A percentile compares a stretch with the other conserved stretches of the same genome.
phyloP scores from a whole-genome alignment of 352 stramenopile species.

The Globisporangium barbulae region DNA sequence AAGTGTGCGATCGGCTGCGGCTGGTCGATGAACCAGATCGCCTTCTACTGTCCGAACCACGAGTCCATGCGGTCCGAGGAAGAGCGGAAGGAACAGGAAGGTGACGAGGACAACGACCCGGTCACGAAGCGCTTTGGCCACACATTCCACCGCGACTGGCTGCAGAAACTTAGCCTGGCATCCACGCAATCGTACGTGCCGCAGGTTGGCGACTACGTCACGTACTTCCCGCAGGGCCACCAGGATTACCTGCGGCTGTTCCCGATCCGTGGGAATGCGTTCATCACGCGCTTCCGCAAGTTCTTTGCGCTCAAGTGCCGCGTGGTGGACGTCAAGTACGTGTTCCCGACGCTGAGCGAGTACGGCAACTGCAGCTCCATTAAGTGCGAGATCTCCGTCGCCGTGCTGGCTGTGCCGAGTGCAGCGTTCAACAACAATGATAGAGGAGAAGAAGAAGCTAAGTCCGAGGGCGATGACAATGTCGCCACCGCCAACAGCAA shows the following conservation, averaged over 20 bases:
- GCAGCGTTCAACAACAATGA: constrained; percentile 19
- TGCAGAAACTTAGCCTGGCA: constrained; percentile 50
- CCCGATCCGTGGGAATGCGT: constrained; percentile 40
- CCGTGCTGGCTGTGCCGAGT: constrained; percentile 54
- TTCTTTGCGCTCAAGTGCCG: constrained; percentile 77
- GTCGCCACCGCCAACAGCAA: constrained; percentile 9
- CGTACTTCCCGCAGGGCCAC: constrained; percentile 82
- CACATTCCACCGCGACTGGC: constrained; percentile 73
- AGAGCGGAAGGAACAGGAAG: constrained; percentile 26
- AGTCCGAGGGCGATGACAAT: constrained; percentile 37
- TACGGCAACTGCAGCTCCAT: constrained; percentile 58
- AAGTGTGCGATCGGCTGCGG: constrained; percentile 71
- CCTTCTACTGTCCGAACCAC: constrained; percentile 80
- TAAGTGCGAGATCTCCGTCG: constrained; percentile 67
- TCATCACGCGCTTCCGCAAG: constrained; percentile 42
- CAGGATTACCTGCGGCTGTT: constrained; percentile 38
- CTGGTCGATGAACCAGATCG: constrained; percentile 73
- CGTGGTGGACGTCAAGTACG: constrained; percentile 72
- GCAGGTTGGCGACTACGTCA: constrained; percentile 76
- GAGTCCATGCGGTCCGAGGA: constrained; percentile 30
- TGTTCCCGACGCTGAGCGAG: constrained; percentile 61
- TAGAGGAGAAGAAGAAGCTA: constrained; percentile 28
- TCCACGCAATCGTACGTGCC: constrained; percentile 71
- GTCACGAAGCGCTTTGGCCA: constrained; percentile 64
- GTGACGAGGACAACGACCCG: constrained; percentile 32